These are phyloP conservation scores for Naganishia kalamii DNA, from an alignment of 768 basidiomycete species.

Conservation along the genomic window DNA sequence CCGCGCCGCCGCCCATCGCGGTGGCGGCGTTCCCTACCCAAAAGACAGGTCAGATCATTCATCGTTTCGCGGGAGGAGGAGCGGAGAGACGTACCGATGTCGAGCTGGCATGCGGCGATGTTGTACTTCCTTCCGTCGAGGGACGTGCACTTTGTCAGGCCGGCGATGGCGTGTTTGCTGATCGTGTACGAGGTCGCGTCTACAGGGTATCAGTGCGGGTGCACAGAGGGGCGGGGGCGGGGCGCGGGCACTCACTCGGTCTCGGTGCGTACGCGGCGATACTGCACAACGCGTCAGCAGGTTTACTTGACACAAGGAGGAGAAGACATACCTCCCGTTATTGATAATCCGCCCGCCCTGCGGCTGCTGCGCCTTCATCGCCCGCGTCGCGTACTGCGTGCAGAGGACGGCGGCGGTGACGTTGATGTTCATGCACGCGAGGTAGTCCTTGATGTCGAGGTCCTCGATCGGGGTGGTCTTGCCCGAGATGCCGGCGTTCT, in stretches of 20 bases:
- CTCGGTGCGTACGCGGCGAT: constrained; percentile 45
- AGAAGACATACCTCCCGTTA: constrained; percentile 53
- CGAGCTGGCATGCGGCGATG: constrained; percentile 74
- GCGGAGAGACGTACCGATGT: constrained; percentile 57
- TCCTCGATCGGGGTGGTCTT: constrained; percentile 54
- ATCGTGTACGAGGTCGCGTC: constrained; percentile 58
- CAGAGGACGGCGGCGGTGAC: constrained; percentile 68
- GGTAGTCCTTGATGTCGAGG: constrained; percentile 52
- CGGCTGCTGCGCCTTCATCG: constrained; percentile 68
- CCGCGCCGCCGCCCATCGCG: constrained; percentile 52
- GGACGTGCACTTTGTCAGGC: constrained; percentile 67
- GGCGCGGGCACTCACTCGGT: constrained; percentile 36
- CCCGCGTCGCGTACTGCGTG: constrained; percentile 64
- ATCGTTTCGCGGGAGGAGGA: not conserved
- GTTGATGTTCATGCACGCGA: constrained; percentile 61
- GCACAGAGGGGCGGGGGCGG: not conserved
- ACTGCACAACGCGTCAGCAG: constrained; percentile 13
- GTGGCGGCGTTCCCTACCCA: constrained; percentile 59
- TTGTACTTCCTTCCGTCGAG: constrained; percentile 68
- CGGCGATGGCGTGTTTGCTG: constrained; percentile 73
- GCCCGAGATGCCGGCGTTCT: constrained; percentile 70
- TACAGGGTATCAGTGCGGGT: constrained; percentile 15
- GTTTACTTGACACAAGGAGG: not conserved
- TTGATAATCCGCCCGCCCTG: constrained; percentile 77
- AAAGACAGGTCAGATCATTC: not conserved